Conservation (phyloP, 2,329 filamentous ascomycete species). For the Cercospora janseana region DNA sequence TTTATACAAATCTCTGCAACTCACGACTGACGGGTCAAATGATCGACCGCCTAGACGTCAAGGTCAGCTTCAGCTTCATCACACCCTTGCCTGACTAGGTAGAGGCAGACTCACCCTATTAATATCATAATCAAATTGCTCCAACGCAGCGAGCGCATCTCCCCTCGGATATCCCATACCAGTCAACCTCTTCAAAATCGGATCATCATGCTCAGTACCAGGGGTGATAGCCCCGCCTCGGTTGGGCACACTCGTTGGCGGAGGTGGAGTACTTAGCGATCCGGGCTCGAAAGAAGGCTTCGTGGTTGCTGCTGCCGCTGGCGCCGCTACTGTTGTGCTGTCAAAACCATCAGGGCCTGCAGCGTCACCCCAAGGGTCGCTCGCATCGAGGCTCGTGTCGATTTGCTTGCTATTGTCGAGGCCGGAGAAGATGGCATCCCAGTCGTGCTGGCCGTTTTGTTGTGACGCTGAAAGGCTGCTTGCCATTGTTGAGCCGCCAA, state of each 20-base stretch:
- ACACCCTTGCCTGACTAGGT: too few relatives aligned
- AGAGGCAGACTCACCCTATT: slow-evolving; percentile 87
- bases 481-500: slow-evolving; percentile 5
- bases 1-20: too few relatives aligned
- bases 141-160: slow-evolving; percentile 74
- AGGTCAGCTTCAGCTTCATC: too few relatives aligned
- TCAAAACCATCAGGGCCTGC: slow-evolving; percentile 12
- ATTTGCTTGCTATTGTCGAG: slow-evolving; percentile 56
- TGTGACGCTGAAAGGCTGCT: slow-evolving; percentile 28
- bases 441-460: slow-evolving; percentile 65
- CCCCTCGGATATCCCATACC: slow-evolving; percentile 80
- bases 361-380: slow-evolving; percentile 33
- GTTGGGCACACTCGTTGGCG: slow-evolving; percentile 12
- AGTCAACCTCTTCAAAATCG: slow-evolving; percentile 83
- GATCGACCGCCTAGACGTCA: slow-evolving; percentile 25
- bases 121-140: slow-evolving; percentile 94
- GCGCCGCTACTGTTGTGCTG: slow-evolving; percentile 15
- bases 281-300: slow-evolving; percentile 19
- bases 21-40: slow-evolving; percentile 22
- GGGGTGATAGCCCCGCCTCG: slow-evolving; percentile 67
- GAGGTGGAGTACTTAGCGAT: slow-evolving; percentile 4
- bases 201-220: slow-evolving; percentile 81
- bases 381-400: slow-evolving; percentile 30
- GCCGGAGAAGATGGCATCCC: slow-evolving; percentile 90
- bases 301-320: slow-evolving; percentile 19